Evolutionary conservation across 306 rosid genomes (phyloP), one percentile per base, ranked within the genome.

Genomic region (Castanea mollissima): DNA sequence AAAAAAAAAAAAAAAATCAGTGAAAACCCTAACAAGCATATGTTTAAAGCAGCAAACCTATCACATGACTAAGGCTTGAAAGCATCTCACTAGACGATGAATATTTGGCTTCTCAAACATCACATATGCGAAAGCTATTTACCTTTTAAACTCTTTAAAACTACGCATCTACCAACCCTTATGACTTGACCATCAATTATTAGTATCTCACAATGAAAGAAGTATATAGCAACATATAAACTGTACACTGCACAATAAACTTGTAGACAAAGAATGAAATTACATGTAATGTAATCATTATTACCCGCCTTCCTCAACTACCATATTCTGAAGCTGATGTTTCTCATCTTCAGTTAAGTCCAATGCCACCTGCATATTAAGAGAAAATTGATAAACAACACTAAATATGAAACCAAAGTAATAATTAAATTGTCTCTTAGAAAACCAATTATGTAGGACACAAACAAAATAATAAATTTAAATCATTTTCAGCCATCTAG

Each of bases 281-380:
- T 8, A 23, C n/a, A 20, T 6, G 64, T 46, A 77, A 77, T 54
- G 64, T 46, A 77, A 77, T 60, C 4, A 65, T n/a, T 10, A 64
- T 44, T 90, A 93, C 98, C 98, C 75, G 81, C 69, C 74, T 69
- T 92, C 91, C 69, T 82, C 94, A 79, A 76, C 90, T n/a, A 75
- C 84, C 52, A 81, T 85, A 69, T 63, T 68, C 79, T 89, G 90
- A 70, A 91, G 81, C 80, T 86, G 87, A 58, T 83, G 71, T 84
- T 91, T 92, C 52, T 95, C 96, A 54, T 91, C 94, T 8, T 84
- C 94, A 11, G 94, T 88, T 71, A 92, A 82, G 44, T 95, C 97
- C 90, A 95, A 76, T 1, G 98, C 97, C 86, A 92, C 84, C 98
- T 95, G 79, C 83, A 73, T 23, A 83, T 29, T 14, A 72, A 75